Base-by-base conservation (phyloP, 176 grass and related monocot species). In the Oryza meridionalis region DNA sequence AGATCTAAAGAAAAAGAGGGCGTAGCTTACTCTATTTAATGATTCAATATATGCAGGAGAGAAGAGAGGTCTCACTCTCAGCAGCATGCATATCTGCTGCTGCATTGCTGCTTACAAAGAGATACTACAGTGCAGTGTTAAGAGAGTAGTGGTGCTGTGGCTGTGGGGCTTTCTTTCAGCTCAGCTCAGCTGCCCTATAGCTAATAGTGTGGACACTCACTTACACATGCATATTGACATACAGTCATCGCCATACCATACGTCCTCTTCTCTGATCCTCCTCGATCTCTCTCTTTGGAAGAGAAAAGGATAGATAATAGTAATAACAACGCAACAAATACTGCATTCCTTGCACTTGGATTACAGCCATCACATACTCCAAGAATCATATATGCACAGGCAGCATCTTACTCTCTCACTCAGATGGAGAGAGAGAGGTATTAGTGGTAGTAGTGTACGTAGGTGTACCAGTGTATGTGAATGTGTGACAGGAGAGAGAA, bases 401-500 rank as follows among this genome's bases (percentile, higher is more conserved):
- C 59, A 86, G 45, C 81, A 82, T 79, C 70, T 86, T 67, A 87
- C 2, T 62, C 58, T 62, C 29, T 29, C 29, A 31, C 58, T 62
- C 58, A 62, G 86, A 82, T 77, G 70, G 87, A 61, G 43, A 74
- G 84, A 71, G 35, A 37, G 35, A 6, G 35, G 5, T 5, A 37
- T 5, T 35, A 37, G 68, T 8, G 19, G 43, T 49, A 19, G 72
- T 68, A 38, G 59, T 10, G 66, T 69, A 86, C 66, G 40, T 80
- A 86, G 70, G 26, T 35, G 45, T 73, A 55, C 75, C 42, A 59
- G 21, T 15, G 32, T n/a, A 70, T 82, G 87, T 87, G 79, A 89
- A 85, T 77, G 85, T 76, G 86, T 82, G 86, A 63, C 68, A 86
- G 62, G 96, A 95, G 86, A 98, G 96, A 95, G 91, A 95, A 89